Base-by-base conservation (phyloP, 1,284 basidiomycete species). In the Heterobasidion annosum region DNA sequence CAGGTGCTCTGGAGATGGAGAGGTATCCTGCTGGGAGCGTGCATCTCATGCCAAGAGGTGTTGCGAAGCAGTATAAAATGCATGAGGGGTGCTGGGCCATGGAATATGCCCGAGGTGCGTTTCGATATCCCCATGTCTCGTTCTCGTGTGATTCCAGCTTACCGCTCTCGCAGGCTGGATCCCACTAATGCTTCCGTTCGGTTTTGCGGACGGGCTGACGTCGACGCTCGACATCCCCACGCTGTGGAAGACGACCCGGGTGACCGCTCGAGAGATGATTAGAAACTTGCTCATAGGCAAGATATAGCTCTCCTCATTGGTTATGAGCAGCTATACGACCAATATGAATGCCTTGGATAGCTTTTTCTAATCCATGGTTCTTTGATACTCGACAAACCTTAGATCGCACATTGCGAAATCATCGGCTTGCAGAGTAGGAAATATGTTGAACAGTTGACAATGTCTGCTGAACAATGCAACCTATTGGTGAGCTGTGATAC, bases 11-110 rank as follows among this genome's bases (percentile, higher is more conserved):
- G 40, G 81, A 85, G 62, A 88, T 82, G 75, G 93, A 98, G 77
- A 71, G 82, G 42, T 99, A 99, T 68, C 71, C 75, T 2, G 74
- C 92, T 1, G 96, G 96, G 5, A 83, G 81, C 54, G 86, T 97
- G 8, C 91, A 99, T 69, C 79, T 88, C 67, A 73, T 99, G 56
- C 81, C 76, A 8, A 76, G 96, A 34, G 93, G 93, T 7, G 76
- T 79, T 1, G 88, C 87, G 53, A 98, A 97, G 76, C 97, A 99
- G 71, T 99, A 99, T 74, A 93, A 93, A 70, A 96, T 98, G 90
- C 91, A 92, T 63, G 83, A 94, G 61, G 91, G 91, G 10, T 95
- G 91, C 67, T 99, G 92, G 72, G 96, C 96, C 2, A 73, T 99
- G 60, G 96, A 99, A 70, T 93, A 97, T 62, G 96, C 95, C 47